Conservation (phyloP, 768 basidiomycete genomes). For the Mycena pura region DNA sequence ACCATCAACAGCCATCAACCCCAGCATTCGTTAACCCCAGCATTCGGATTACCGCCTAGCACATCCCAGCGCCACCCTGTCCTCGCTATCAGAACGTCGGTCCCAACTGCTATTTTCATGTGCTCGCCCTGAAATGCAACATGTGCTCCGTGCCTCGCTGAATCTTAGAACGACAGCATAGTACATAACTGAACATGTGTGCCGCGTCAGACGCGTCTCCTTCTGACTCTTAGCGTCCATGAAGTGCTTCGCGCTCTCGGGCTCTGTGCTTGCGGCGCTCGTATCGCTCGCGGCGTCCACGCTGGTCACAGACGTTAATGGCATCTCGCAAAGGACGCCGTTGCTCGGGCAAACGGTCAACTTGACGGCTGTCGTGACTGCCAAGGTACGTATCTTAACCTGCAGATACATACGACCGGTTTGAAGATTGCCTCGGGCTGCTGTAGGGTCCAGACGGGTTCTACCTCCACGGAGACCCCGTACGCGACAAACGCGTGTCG, state of each 20-base stretch:
- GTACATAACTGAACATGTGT: too few species aligned
- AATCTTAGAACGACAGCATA: too few species aligned
- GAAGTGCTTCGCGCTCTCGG: slow-evolving; percentile 37
- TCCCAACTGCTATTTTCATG: too few species aligned
- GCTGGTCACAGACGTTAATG: slow-evolving; percentile 61
- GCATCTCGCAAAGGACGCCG: slow-evolving; percentile 54
- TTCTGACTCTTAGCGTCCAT: slow-evolving; percentile 29
- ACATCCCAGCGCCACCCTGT: too few species aligned
- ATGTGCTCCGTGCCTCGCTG: too few species aligned
- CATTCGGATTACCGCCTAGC: too few species aligned
- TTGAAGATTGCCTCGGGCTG: too few species aligned
- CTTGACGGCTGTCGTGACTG: slow-evolving; percentile 58
- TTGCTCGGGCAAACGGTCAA: slow-evolving; percentile 52
- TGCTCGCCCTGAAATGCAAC: too few species aligned
- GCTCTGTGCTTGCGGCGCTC: slow-evolving; percentile 35
- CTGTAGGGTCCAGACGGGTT: slow-evolving; percentile 15
- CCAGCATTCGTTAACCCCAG: too few species aligned
- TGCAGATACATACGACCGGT: too few species aligned
- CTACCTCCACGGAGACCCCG: slow-evolving; percentile 29
- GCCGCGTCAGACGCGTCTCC: background rate
- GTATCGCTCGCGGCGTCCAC: slow-evolving; percentile 38
- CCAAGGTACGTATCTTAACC: slow-evolving; percentile 48
- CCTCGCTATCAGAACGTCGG: too few species aligned
- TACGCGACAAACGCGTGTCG: slow-evolving; percentile 53
- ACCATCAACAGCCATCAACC: too few species aligned